phyloP scores from a whole-genome alignment of 2,329 filamentous ascomycete genomes.

The Verruconis gallopava region DNA sequence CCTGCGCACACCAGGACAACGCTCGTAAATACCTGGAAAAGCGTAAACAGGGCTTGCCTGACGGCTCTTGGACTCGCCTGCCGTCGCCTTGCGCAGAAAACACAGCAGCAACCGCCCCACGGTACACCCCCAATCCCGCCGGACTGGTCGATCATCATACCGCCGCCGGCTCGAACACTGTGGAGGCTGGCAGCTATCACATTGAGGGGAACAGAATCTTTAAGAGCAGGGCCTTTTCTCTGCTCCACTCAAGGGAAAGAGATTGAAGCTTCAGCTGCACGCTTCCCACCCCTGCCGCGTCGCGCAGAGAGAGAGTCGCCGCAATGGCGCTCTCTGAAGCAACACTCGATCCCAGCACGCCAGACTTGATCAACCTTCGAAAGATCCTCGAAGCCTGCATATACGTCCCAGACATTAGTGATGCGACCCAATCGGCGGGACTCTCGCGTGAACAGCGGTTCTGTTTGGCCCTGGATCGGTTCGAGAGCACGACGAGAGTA shows the following conservation, averaged over 20 bases:
- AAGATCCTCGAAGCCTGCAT: slow-evolving; percentile 6
- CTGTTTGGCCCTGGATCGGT: slow-evolving; percentile 2
- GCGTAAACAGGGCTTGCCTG: too few relatives aligned
- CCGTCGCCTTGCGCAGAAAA: too few relatives aligned
- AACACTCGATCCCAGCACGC: slow-evolving; percentile 5
- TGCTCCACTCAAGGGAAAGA: too few relatives aligned
- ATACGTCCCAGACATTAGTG: slow-evolving; percentile 8
- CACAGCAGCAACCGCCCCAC: too few relatives aligned
- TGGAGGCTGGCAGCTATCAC: too few relatives aligned
- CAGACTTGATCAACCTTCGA: slow-evolving; percentile 7
- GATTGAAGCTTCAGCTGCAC: background rate
- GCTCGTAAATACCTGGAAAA: too few relatives aligned
- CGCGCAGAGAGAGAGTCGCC: background rate
- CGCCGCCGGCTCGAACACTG: background rate
- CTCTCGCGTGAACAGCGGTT: slow-evolving; percentile 5
- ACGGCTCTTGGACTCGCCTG: too few relatives aligned
- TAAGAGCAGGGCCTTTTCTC: too few relatives aligned
- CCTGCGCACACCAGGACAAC: background rate
- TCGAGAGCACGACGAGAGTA: slow-evolving; percentile 5
- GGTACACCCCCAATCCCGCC: too few relatives aligned
- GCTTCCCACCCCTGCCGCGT: background rate
- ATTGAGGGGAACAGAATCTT: too few relatives aligned
- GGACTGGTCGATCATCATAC: background rate
- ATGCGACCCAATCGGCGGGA: background rate
- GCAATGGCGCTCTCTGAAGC: slow-evolving; percentile 7